Conservation (phyloP, 495 filamentous ascomycete genomes). For the Pseudomonodictys pantanalensis region DNA sequence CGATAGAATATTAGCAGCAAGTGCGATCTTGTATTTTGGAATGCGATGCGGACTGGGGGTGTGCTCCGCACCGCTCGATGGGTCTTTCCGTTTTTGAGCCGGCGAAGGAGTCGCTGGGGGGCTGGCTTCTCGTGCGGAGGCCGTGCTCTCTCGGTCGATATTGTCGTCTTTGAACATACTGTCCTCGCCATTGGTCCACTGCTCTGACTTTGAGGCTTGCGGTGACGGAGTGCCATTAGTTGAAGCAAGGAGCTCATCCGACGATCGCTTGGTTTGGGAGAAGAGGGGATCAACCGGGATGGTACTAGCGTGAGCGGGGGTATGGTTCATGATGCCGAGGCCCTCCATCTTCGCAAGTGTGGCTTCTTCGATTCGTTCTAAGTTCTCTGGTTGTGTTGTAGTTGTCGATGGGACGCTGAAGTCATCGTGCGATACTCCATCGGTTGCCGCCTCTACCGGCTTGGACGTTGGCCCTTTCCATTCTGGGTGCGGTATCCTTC, state of each 20-base stretch:
- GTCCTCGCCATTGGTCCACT: neutral
- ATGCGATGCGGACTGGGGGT: conserved; percentile 17
- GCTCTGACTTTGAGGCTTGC: neutral
- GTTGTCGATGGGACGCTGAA: conserved; percentile 17
- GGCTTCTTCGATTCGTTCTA: neutral
- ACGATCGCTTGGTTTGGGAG: conserved; percentile 27
- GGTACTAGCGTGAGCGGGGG: no score
- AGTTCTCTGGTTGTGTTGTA: conserved; percentile 3
- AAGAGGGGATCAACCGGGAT: conserved; percentile 12
- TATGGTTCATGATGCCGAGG: conserved; percentile 17
- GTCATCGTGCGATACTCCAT: conserved; percentile 20
- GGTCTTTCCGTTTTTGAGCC: neutral
- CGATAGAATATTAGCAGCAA: conserved; percentile 16
- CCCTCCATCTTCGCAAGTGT: conserved; percentile 13
- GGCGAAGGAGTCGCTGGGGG: conserved; percentile 20
- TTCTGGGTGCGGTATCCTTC: conserved; percentile 22
- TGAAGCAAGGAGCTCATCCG: conserved; percentile 22
- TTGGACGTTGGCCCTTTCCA: conserved; percentile 16
- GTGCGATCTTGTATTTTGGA: conserved; percentile 29
- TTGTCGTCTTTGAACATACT: neutral
- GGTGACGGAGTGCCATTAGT: conserved; percentile 16
- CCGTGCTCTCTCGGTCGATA: no score
- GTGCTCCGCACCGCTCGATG: neutral
- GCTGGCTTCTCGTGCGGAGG: no score
- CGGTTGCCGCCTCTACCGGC: conserved; percentile 13